A percentile compares a stretch with the other conserved stretches of the same genome.
These are phyloP conservation scores for Petunia secreta DNA, from an alignment of 257 asterid species.

Conservation along the genomic window DNA sequence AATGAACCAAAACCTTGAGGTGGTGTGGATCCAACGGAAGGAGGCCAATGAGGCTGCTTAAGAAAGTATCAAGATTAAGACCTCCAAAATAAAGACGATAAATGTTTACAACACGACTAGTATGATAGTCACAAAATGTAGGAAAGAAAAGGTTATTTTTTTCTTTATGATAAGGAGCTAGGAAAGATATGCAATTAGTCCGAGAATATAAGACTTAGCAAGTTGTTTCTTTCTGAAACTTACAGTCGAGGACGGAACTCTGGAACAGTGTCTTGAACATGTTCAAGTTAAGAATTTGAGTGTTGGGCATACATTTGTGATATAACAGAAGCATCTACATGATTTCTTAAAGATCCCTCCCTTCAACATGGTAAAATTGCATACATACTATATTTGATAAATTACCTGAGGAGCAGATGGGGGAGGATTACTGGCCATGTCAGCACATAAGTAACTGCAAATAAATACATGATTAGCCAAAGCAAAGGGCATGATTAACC, in stretches of 20 bases:
- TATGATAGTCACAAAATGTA: neutral
- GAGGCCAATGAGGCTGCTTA: slow-evolving; percentile 63
- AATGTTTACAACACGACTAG: neutral
- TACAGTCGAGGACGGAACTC: neutral
- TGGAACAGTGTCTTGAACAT: too few species aligned
- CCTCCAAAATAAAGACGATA: slow-evolving; percentile 24
- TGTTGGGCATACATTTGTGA: neutral
- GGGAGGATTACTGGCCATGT: slow-evolving; percentile 78
- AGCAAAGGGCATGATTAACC: neutral
- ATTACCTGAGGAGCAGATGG: slow-evolving; percentile 81
- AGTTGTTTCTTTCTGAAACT: neutral
- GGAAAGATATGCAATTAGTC: neutral
- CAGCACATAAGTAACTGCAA: slow-evolving; percentile 41
- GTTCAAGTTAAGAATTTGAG: too few species aligned
- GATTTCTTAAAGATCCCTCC: neutral
- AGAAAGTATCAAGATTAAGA: slow-evolving; percentile 28
- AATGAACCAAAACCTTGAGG: slow-evolving; percentile 65
- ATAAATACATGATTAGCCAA: slow-evolving; percentile 20
- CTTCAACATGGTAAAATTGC: neutral
- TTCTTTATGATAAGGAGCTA: neutral
- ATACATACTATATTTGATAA: slow-evolving; percentile 3
- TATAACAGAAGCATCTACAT: neutral
- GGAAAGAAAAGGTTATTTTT: neutral
- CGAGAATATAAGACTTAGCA: slow-evolving; percentile 7
- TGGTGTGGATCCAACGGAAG: slow-evolving; percentile 66